phyloP scores from a whole-genome alignment of 345 rosid species.

The Eucalyptus caleyi region DNA sequence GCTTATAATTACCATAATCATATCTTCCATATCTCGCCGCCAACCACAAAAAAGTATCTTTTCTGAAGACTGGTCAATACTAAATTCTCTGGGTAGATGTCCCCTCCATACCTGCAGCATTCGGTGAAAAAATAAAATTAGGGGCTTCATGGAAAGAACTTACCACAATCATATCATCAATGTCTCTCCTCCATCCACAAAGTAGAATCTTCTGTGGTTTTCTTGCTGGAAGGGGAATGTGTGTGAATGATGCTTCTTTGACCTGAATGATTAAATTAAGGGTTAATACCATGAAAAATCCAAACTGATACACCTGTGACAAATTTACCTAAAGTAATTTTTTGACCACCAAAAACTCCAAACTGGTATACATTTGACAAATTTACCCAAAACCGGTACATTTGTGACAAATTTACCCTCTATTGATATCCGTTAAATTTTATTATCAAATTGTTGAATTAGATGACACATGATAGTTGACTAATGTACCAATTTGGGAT shows the following conservation, averaged over 20 bases:
- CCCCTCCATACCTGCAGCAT: constrained; percentile 69
- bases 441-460: no score
- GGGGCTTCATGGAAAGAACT: constrained; percentile 51
- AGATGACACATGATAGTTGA: no score
- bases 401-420: no score
- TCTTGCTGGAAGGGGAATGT: constrained; percentile 42
- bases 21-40: constrained; percentile 85
- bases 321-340: no score
- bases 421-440: no score
- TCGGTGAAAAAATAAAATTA: constrained; percentile 38
- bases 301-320: no score
- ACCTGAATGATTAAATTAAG: constrained; percentile 60
- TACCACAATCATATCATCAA: constrained; percentile 89
- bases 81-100: constrained; percentile 44
- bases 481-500: no score
- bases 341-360: no score
- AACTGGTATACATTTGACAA: no score
- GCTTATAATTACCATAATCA: constrained; percentile 49
- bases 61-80: constrained; percentile 42
- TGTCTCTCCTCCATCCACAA: constrained; percentile 85
- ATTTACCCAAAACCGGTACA: no score
- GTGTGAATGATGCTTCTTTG: constrained; percentile 47
- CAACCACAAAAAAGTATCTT: constrained; percentile 70
- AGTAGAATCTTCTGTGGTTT: constrained; percentile 80
- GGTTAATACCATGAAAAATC: no score